phyloP scores from a whole-genome alignment of 257 asterid genomes.

The Solanum clarkiae region DNA sequence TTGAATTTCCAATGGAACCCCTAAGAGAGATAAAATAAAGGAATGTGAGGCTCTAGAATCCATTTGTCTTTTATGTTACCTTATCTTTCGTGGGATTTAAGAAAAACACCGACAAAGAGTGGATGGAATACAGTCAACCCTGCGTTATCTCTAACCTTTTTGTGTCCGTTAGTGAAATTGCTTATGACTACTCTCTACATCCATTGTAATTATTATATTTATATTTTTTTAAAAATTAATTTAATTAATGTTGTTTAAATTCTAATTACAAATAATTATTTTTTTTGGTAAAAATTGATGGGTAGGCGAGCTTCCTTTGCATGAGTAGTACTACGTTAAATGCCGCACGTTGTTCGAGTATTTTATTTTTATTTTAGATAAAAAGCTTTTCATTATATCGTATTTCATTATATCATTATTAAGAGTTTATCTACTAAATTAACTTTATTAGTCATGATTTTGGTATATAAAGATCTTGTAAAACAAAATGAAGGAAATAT shows the following conservation, averaged over 20 bases:
- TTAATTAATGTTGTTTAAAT: too few relatives aligned
- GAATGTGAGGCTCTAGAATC: not conserved
- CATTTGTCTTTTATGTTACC: not conserved
- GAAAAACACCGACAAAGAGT: not conserved
- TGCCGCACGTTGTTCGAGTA: not conserved
- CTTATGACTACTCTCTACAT: not conserved
- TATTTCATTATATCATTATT: not conserved
- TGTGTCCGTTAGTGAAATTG: not conserved
- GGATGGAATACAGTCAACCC: not conserved
- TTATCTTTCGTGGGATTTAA: not conserved
- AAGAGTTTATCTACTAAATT: not conserved
- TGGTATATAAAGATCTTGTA: too few relatives aligned
- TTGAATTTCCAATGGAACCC: not conserved
- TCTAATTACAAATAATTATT: too few relatives aligned
- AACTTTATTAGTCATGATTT: not conserved
- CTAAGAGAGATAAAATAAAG: not conserved
- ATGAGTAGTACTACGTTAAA: not conserved
- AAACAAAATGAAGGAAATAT: not conserved
- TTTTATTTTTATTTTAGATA: not conserved
- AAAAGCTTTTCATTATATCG: not conserved
- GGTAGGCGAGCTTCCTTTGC: not conserved
- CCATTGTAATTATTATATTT: too few relatives aligned
- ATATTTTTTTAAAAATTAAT: too few relatives aligned
- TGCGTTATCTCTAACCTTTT: not conserved
- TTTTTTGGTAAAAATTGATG: not conserved